Base-by-base conservation (phyloP, 2,329 filamentous ascomycete species). In the Coniochaeta pulveracea region DNA sequence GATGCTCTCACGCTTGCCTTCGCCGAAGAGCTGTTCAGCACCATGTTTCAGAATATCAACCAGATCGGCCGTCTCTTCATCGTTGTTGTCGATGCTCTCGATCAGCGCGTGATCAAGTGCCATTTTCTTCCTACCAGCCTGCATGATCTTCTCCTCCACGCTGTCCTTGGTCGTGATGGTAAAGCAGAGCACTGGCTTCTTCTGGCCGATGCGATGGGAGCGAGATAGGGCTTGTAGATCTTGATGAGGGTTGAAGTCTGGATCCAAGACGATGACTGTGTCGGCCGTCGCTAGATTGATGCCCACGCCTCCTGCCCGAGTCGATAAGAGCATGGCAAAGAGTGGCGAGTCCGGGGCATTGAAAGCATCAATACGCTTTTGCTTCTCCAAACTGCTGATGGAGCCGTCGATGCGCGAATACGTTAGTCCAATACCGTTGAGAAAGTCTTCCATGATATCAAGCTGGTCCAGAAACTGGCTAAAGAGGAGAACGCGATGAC, bases 261-360 rank as follows among this genome's bases (percentile, higher is more conserved):
- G 85, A 47, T 98, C 88, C 43, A 96, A 76, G 43, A 98, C 95
- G 43, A 98, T 95, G 40, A 98, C 93, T 0, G 91, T 98, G 50
- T 98, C 91, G 3, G 91, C 91, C 6, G 88, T 94, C 1, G 91
- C 91, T 35, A 98, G 68, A 50, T 98, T 98, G 63, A 98, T 98
- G 11, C 91, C 93, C 1, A 98, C 89, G 47, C 93, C 91, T 34
- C 91, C 91, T 12, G 93, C 88, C 41, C 91, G 79, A 4, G 93
- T 98, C 0, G 89, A 96, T 0, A 98, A 67, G 12, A 98, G 59
- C 56, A 98, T 96, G 1, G 82, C 86, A 52, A 96, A 98, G 0
- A 93, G 62, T 0, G 72, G 61, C 1, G 89, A 96, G 34, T 80
- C 69, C 0, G 85, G 80, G 0, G 80, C 84, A 50, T 98, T 98